phyloP scores from a whole-genome alignment of 495 filamentous ascomycete species.

The Penicillium roqueforti region DNA sequence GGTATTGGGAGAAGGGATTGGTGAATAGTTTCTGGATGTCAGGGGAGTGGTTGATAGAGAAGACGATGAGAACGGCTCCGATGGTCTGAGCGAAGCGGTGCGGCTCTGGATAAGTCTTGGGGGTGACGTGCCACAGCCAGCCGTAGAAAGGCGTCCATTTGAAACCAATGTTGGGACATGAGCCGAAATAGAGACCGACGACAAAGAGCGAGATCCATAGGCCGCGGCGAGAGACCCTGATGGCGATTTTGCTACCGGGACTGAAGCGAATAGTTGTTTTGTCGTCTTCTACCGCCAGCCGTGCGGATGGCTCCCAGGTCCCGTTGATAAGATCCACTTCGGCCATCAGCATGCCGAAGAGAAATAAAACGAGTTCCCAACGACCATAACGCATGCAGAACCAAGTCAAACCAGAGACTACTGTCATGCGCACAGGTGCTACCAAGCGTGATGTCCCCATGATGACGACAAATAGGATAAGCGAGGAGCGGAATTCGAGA shows the following conservation, averaged over 20 bases:
- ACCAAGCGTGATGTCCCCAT: slow-evolving; percentile 51
- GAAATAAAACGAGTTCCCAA: slow-evolving; percentile 58
- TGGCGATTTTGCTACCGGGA: slow-evolving; percentile 26
- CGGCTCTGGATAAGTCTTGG: slow-evolving; percentile 39
- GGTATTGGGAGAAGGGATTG: slow-evolving; percentile 55
- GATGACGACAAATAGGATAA: slow-evolving; percentile 59
- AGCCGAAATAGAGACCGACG: slow-evolving; percentile 42
- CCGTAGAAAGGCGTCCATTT: slow-evolving; percentile 45
- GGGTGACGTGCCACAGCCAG: slow-evolving; percentile 40
- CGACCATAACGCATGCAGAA: slow-evolving; percentile 57
- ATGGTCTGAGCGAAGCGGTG: slow-evolving; percentile 48
- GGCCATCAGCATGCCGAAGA: slow-evolving; percentile 56
- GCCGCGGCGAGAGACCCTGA: slow-evolving; percentile 42
- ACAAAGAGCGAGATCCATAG: slow-evolving; percentile 52
- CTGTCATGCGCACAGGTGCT: slow-evolving; percentile 41
- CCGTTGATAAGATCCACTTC: slow-evolving; percentile 52
- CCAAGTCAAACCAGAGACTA: slow-evolving; percentile 43
- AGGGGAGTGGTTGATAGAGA: slow-evolving; percentile 49
- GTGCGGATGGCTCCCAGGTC: slow-evolving; percentile 33
- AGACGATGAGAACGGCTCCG: slow-evolving; percentile 53
- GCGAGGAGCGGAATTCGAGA: slow-evolving; percentile 61
- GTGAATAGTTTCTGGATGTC: slow-evolving; percentile 53
- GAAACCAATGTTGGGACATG: slow-evolving; percentile 40
- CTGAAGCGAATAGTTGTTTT: slow-evolving; percentile 22
- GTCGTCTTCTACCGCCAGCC: slow-evolving; percentile 8